Conservation (phyloP, 768 basidiomycete genomes). For the Russula foetens region DNA sequence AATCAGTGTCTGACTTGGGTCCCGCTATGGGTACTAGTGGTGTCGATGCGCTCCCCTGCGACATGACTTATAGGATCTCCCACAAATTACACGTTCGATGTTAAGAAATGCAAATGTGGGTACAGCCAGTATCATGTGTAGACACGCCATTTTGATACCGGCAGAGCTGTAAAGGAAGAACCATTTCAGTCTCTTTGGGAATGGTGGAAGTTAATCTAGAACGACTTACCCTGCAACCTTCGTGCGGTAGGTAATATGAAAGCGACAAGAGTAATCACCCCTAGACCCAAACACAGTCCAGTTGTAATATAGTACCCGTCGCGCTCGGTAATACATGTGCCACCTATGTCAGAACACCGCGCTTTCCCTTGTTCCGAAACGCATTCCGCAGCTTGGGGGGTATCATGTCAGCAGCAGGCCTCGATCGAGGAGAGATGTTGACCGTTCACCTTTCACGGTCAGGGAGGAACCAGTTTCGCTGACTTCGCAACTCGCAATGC, state of each 20-base stretch:
- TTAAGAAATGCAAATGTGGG: background rate
- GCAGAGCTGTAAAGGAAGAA: constrained; percentile 41
- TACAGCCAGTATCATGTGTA: constrained; percentile 31
- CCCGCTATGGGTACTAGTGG: too few relatives aligned
- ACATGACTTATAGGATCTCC: background rate
- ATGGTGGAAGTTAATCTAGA: background rate
- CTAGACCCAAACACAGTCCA: constrained; percentile 67
- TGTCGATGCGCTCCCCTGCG: too few relatives aligned
- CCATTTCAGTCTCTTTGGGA: background rate
- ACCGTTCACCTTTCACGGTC: constrained; percentile 42
- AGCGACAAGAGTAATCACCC: constrained; percentile 59
- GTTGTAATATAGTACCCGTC: constrained; percentile 93
- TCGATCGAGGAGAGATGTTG: background rate
- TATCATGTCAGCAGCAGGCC: background rate
- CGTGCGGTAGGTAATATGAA: constrained; percentile 82
- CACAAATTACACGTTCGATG: background rate
- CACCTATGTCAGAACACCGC: constrained; percentile 64
- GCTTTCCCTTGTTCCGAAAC: constrained; percentile 87
- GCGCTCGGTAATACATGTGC: constrained; percentile 70
- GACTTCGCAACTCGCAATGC: constrained; percentile 74
- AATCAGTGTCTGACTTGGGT: too few relatives aligned
- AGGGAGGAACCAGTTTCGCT: constrained; percentile 46
- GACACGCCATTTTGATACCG: constrained; percentile 65
- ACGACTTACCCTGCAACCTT: constrained; percentile 69
- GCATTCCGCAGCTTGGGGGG: constrained; percentile 65